Base-by-base conservation (phyloP, 2,329 filamentous ascomycete genomes). In the Fusarium liriodendri region DNA sequence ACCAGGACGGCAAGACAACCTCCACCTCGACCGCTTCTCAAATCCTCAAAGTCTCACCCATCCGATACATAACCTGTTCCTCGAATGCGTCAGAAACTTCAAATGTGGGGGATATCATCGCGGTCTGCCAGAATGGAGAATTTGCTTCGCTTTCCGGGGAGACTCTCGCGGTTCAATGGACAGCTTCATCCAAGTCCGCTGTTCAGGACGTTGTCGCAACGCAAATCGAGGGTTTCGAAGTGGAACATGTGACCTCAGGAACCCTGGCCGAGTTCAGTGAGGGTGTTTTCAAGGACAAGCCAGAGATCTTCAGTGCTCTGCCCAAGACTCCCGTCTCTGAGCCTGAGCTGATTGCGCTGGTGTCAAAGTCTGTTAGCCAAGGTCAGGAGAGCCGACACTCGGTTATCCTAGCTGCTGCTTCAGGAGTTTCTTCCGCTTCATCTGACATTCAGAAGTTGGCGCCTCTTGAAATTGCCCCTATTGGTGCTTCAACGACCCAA, bases 141-240 rank as follows among this genome's bases (percentile, higher is more conserved):
- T 83, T 93, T 22, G 77, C 89, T 10, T 91, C 89, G 65, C 83
- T 93, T 16, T 89, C 91, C 54, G 88, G 89, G 3, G 89, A 93
- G 73, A 81, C 71, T 9, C 75, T 84, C 20, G 71, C 77, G 4
- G 60, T 81, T 9, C 81, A 80, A 55, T 84, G 83, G 83, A 78
- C 79, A 13, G 75, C 82, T 2, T 78, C 80, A 9, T 76, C 80
- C n/a, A 81, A 79, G 60, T 77, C 82, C 11, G 70, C 77, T 33
- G 76, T 84, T 3, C 82, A 84, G 69, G 82, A 84, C 59, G 78
- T 77, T 22, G 75, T 83, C 47, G 75, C 81, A 20, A 74, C 76
- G 10, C 65, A 76, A 58, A 77, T 84, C 32, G 78, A 80, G n/a
- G 67, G 70, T 11, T 83, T 89, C 38, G 83, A 82, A 33, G 83